Evolutionary conservation across 805 yeast species (phyloP), one percentile per base, ranked within the genome.

Genomic region (Teunomyces barrocoloradensis): DNA sequence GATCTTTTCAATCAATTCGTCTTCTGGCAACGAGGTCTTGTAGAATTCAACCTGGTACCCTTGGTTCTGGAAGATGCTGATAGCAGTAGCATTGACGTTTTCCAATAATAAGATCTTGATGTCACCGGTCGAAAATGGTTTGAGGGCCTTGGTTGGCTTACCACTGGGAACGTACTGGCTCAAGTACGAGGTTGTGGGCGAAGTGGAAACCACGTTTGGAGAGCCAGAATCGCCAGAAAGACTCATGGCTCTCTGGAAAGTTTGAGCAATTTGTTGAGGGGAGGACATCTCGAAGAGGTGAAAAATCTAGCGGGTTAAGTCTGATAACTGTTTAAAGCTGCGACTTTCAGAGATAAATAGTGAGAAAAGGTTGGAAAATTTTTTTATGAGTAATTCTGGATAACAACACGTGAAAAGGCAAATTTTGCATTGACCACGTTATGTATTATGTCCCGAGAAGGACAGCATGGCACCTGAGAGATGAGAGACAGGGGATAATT

Each of bases 21-120:
- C 96, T 71, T 94, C 98, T 20, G 89, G 85, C 59, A 94, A 74
- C 5, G 97, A 88, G 46, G 91, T 75, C 76, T 89, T 91, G 76
- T 85, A 81, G 71, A 88, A 89, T 67, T 94, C 99, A 45, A 94
- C 96, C 74, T 94, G 98, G 76, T 94, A 94, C 49, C 99, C 99
- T 76, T 94, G 97, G 46, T 78, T 78, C 51, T 75, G 78, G 71
- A 94, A 85, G 53, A 90, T 89, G 44, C 84, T 82, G 56, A 94
- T 80, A 43, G 99, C 99, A 43, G 97, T 89, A 69, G 80, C 78
- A 66, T 94, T 94, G 59, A 94, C 96, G 62, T 94, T 94, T 73
- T 94, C 99, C 53, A 94, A 77, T 54, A 94, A 71, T 58, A 94
- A 75, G 52, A 94, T 87, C 74, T 91, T 92, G 73, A 92, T 86